Evolutionary conservation across 75 land plant species (phyloP).

Genomic region (Sequoiadendron giganteum): DNA sequence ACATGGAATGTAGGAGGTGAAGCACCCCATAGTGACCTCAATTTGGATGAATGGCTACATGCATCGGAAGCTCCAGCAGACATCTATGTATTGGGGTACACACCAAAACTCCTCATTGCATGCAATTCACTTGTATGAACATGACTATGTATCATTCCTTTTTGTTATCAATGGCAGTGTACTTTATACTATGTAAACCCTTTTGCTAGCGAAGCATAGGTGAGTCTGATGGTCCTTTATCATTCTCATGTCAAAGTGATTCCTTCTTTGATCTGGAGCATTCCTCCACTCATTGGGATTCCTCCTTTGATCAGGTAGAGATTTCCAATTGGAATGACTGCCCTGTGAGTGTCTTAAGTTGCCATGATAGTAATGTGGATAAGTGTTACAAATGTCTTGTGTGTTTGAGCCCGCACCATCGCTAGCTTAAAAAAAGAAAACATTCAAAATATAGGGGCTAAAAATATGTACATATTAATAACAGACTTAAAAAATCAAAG

Average conservation of each 20-base stretch:
- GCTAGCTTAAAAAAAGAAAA: too few species aligned
- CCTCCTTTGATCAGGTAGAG: too few species aligned
- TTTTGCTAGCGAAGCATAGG: background rate
- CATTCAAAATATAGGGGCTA: background rate
- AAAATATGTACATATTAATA: too few species aligned
- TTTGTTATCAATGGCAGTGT: background rate
- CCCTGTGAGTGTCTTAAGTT: too few species aligned
- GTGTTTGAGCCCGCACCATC: too few species aligned
- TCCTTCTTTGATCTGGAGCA: too few species aligned
- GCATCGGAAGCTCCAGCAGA: constrained; percentile 21
- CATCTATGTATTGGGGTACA: constrained; percentile 31
- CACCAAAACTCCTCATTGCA: background rate
- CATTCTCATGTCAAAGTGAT: background rate
- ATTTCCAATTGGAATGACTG: too few species aligned
- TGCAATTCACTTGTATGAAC: background rate
- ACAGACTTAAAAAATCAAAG: background rate
- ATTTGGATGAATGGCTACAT: constrained; percentile 72
- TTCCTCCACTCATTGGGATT: too few species aligned
- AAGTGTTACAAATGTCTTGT: too few species aligned
- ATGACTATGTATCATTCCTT: too few species aligned
- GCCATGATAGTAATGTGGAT: too few species aligned
- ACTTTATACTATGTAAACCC: background rate
- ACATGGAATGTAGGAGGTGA: constrained; percentile 99
- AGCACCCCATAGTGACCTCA: constrained; percentile 55
- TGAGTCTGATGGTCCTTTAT: background rate